A percentile compares a stretch with the other conserved stretches of the same genome.
phyloP scores from a whole-genome alignment of 495 filamentous ascomycete species.

The Trichoderma parareesei region DNA sequence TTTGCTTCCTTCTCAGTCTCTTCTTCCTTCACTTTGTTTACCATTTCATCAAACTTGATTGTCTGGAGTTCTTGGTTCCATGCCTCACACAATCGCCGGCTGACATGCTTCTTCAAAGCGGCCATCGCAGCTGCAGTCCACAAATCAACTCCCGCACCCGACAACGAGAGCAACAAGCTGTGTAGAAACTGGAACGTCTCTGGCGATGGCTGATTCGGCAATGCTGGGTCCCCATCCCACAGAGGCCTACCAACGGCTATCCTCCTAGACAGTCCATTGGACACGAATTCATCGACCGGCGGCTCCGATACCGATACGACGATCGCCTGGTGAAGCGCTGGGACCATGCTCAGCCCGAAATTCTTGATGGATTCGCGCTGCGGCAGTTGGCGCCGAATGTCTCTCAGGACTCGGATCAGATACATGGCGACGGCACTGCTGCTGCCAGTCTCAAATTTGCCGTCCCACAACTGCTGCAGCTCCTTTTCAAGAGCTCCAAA shows the following conservation, averaged over 20 bases:
- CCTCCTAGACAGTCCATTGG: conserved; percentile 29
- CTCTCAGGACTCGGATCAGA: conserved; percentile 66
- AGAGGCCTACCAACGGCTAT: conserved; percentile 46
- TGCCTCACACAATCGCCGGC: conserved; percentile 32
- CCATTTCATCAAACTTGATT: background rate
- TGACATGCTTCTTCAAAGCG: conserved; percentile 50
- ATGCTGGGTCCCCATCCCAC: conserved; percentile 68
- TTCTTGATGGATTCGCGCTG: conserved; percentile 28
- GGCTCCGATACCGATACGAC: conserved; percentile 27
- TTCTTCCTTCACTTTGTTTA: conserved; percentile 13
- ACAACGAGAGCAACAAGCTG: conserved; percentile 58
- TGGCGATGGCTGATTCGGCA: conserved; percentile 79
- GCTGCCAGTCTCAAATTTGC: conserved; percentile 33
- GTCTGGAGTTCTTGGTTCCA: conserved; percentile 33
- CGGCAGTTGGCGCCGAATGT: conserved; percentile 61
- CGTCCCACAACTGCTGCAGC: conserved; percentile 39
- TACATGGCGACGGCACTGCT: conserved; percentile 55
- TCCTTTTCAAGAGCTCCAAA: conserved; percentile 52
- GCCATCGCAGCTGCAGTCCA: conserved; percentile 69
- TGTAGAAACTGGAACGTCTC: conserved; percentile 67
- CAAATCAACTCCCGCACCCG: conserved; percentile 60
- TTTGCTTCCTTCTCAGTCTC: conserved; percentile 9
- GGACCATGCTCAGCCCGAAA: conserved; percentile 45
- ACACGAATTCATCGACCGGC: conserved; percentile 34
- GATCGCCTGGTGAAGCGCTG: conserved; percentile 50